Evolutionary conservation across 306 rosid genomes (phyloP), one percentile per base, ranked within the genome.

Genomic region (Potentilla sterilis): DNA sequence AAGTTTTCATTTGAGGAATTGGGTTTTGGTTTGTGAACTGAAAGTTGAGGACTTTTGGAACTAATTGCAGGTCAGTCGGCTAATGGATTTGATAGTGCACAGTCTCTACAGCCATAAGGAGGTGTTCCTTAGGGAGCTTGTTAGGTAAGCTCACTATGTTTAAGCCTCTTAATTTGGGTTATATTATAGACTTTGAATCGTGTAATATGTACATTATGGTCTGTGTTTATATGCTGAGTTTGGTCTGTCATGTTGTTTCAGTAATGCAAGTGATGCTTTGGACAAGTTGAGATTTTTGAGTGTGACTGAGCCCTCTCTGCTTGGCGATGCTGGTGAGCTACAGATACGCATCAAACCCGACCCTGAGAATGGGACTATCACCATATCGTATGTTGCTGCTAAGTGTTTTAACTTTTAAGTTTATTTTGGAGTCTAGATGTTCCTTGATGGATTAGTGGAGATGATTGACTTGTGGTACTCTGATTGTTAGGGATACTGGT

Each of bases 271-370:
- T 83, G 98, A 93, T 83, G 98, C 97, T 58, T 82, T 96, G 81
- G 99, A 96, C 94, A 96, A 96, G 85, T 77, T 96, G 82, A 88
- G 99, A 71, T 96, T 96, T 87, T 86, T 90, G 81, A 96, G 99
- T 64, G 98, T 96, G 84, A 96, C 98, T 0, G 99, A 96, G 73
- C 96, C 99, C 38, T 82, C 98, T 69, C 80, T 96, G 88, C 98
- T 96, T 63, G 98, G 98, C 75, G 96, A 90, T 38, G 87, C 94
- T 68, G 97, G 96, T 61, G 87, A 90, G 69, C 87, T 96, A 61
- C 91, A 89, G 90, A 96, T 96, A 49, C 92, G 93, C 69, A 89
- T 96, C 83, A 96, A 90, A 77, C 54, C 98, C 16, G 99, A 90
- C 82, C 91, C 90, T 2, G 99, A 96, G 62, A 84, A 88, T 71